Conservation (phyloP, 768 basidiomycete species). For the Dacryopinax spathularia region DNA sequence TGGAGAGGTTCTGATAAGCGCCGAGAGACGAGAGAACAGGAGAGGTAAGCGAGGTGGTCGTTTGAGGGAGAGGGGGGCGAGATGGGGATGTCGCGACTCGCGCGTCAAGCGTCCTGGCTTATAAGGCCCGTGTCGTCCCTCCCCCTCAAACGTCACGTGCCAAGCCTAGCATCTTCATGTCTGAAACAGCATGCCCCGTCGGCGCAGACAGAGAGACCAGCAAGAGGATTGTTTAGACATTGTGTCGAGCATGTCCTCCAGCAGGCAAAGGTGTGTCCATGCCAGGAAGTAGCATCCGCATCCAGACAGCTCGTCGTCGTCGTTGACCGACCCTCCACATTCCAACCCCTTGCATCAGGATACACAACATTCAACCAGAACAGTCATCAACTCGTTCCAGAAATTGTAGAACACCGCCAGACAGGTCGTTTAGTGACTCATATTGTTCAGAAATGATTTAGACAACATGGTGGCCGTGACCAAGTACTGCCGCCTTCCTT, state of each 20-base stretch:
- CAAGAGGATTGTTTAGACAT: neutral
- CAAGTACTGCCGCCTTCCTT: neutral
- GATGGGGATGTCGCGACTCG: neutral
- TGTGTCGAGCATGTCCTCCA: neutral
- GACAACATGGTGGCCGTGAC: neutral
- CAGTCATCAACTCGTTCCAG: neutral
- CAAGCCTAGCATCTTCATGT: neutral
- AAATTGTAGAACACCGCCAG: neutral
- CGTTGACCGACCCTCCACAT: neutral
- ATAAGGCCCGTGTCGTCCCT: neutral
- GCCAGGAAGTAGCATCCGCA: neutral
- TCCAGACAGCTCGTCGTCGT: neutral
- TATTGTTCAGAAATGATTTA: no score
- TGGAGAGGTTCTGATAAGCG: neutral
- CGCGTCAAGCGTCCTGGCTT: constrained; percentile 2
- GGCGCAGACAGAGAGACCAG: neutral
- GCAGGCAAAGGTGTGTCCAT: neutral
- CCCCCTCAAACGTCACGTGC: neutral
- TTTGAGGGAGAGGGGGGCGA: neutral
- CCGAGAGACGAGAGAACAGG: neutral
- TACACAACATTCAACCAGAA: neutral
- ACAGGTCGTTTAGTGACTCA: neutral
- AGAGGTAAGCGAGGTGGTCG: neutral
- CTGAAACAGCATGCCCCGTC: neutral
- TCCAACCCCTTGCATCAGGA: neutral